These are phyloP conservation scores for Penicillium alfredii DNA, from an alignment of 495 filamentous ascomycete genomes.

Conservation along the genomic window DNA sequence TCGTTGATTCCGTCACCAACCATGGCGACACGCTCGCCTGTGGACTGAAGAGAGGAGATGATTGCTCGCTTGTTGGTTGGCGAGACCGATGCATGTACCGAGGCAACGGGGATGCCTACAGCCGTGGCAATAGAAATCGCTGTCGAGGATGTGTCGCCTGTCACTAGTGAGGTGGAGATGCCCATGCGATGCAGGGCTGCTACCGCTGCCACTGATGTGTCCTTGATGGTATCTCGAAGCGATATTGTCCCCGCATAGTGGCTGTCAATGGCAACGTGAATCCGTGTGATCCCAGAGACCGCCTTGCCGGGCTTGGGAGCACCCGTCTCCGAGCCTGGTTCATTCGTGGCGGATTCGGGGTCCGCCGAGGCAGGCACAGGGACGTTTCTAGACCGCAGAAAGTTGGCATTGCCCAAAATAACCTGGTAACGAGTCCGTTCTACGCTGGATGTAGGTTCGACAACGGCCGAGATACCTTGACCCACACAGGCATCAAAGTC, in stretches of 20 bases:
- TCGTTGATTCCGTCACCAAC: constrained; percentile 99
- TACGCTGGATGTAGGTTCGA: constrained; percentile 65
- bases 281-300: constrained; percentile 69
- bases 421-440: constrained; percentile 68
- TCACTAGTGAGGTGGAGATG: constrained; percentile 84
- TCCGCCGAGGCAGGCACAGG: constrained; percentile 59
- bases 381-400: constrained; percentile 63
- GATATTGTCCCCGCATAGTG: constrained; percentile 73
- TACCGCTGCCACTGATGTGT: constrained; percentile 74
- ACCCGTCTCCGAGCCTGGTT: constrained; percentile 17
- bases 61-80: constrained; percentile 86
- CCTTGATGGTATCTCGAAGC: constrained; percentile 86
- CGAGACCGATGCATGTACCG: constrained; percentile 76
- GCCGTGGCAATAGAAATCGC: constrained; percentile 74
- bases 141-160: constrained; percentile 79
- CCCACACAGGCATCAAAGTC: constrained; percentile 83
- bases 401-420: constrained; percentile 74
- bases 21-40: constrained; percentile 82
- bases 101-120: constrained; percentile 69
- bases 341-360: constrained; percentile 23
- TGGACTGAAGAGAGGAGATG: constrained; percentile 64
- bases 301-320: constrained; percentile 22
- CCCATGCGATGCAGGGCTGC: constrained; percentile 78
- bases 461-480: constrained; percentile 73
- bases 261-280: constrained; percentile 83